Evolutionary conservation across 2,329 filamentous ascomycete species (phyloP).

Genomic region (Colletotrichum sp.): DNA sequence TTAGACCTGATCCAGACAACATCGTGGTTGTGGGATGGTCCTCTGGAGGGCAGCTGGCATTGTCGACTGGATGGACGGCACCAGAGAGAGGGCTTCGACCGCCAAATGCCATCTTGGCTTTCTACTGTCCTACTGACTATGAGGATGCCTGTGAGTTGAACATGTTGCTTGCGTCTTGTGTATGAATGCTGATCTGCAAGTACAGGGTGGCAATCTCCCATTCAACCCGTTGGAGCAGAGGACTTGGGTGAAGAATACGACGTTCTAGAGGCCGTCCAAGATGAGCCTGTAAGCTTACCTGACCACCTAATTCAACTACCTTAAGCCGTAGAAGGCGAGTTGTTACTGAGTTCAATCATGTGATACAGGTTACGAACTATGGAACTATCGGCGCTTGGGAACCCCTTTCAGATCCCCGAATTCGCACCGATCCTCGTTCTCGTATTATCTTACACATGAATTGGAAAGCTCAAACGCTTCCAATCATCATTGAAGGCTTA

Average conservation of each 20-base stretch:
- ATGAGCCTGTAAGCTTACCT: background rate
- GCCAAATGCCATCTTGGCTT: slow-evolving; percentile 28
- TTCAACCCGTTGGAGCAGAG: slow-evolving; percentile 19
- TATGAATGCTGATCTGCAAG: background rate
- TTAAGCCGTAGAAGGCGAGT: background rate
- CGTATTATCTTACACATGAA: slow-evolving; percentile 47
- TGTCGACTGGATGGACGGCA: slow-evolving; percentile 45
- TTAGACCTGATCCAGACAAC: slow-evolving; percentile 30
- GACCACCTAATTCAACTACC: background rate
- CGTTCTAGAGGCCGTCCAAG: slow-evolving; percentile 28
- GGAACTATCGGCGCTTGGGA: background rate
- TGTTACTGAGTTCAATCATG: background rate
- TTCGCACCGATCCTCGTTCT: slow-evolving; percentile 35
- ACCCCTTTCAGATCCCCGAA: slow-evolving; percentile 1
- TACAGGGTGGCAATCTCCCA: slow-evolving; percentile 21
- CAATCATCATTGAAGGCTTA: slow-evolving; percentile 36
- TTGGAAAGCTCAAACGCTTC: slow-evolving; percentile 41
- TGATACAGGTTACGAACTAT: background rate
- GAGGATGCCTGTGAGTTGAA: slow-evolving; percentile 1
- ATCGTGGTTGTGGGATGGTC: slow-evolving; percentile 55
- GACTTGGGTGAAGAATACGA: slow-evolving; percentile 26
- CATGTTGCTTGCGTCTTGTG: background rate
- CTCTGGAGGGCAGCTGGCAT: slow-evolving; percentile 49
- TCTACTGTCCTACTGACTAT: slow-evolving; percentile 13
- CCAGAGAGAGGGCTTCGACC: slow-evolving; percentile 31